A percentile compares a stretch with the other conserved stretches of the same genome.
These are phyloP conservation scores for Candida maesae DNA, from an alignment of 805 yeast genomes.

Conservation along the genomic window DNA sequence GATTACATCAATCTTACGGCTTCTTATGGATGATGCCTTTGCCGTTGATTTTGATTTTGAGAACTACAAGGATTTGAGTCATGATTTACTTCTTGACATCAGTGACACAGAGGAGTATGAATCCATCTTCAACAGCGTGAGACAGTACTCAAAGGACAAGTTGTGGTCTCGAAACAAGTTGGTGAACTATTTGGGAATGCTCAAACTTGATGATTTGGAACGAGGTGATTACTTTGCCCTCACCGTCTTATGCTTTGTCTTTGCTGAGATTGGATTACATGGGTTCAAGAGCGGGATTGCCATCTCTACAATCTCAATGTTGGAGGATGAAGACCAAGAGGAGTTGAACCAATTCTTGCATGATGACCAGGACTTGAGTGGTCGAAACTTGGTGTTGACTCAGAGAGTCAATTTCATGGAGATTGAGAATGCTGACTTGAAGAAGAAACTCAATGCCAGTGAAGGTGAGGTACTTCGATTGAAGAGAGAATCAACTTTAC, in stretches of 20 bases:
- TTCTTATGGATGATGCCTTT: slow-evolving; percentile 8
- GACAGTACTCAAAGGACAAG: slow-evolving; percentile 4
- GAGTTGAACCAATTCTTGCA: slow-evolving; percentile 17
- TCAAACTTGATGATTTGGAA: slow-evolving; percentile 6
- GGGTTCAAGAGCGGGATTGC: slow-evolving; percentile 16
- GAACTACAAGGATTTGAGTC: neutral
- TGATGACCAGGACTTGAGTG: slow-evolving; percentile 22
- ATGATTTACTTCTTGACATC: neutral
- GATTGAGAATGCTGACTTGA: slow-evolving; percentile 14
- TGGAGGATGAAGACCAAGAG: slow-evolving; percentile 13
- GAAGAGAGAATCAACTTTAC: neutral
- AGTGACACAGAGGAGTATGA: slow-evolving; percentile 2
- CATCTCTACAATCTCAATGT: slow-evolving; percentile 11
- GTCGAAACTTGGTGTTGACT: slow-evolving; percentile 17
- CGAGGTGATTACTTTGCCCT: slow-evolving; percentile 11
- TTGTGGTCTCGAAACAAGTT: slow-evolving; percentile 9
- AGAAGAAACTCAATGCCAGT: neutral
- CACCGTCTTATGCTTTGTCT: slow-evolving; percentile 15
- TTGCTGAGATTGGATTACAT: slow-evolving; percentile 19
- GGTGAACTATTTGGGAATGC: slow-evolving; percentile 8
- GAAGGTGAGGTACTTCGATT: neutral
- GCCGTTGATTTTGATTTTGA: neutral
- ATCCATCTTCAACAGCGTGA: slow-evolving; percentile 6
- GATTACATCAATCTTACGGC: slow-evolving; percentile 18
- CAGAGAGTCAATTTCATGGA: slow-evolving; percentile 16